Evolutionary conservation across 73 alveolate genomes (phyloP).

Genomic region (Paramecium primaurelia): DNA sequence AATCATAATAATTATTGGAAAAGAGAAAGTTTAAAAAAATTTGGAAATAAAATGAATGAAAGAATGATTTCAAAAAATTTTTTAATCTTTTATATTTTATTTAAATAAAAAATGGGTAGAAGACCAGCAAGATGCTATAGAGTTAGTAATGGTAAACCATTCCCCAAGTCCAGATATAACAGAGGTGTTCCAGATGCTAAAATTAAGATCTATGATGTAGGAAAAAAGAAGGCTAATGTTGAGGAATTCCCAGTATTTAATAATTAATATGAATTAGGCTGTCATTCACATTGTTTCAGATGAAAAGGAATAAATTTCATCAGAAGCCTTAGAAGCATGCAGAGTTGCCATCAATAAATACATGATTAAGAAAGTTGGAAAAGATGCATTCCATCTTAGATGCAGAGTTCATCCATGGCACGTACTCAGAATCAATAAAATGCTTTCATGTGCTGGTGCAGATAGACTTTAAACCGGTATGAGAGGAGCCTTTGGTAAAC

Average conservation of each 20-base stretch:
- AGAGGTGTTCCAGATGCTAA: slow-evolving; percentile 99
- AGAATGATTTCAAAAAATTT: background rate
- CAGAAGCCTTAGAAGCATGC: slow-evolving; percentile 99
- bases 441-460: slow-evolving; percentile 99
- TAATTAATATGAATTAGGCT: slow-evolving; percentile 39
- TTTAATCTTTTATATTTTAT: slow-evolving; percentile 30
- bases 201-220: slow-evolving; percentile 95
- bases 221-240: slow-evolving; percentile 86
- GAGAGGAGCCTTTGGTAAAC: slow-evolving; percentile 99
- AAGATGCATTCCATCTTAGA: slow-evolving; percentile 96
- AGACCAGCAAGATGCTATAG: slow-evolving; percentile 99
- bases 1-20: background rate
- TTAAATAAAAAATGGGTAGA: slow-evolving; percentile 76
- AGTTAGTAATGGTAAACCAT: slow-evolving; percentile 94
- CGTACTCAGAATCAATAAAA: slow-evolving; percentile 97
- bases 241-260: slow-evolving; percentile 86
- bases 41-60: background rate
- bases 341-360: slow-evolving; percentile 98
- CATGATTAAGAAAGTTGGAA: slow-evolving; percentile 87
- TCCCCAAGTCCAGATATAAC: slow-evolving; percentile 97
- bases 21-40: background rate
- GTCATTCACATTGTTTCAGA: slow-evolving; percentile 92
- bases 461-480: slow-evolving; percentile 98
- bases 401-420: slow-evolving; percentile 98
- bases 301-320: slow-evolving; percentile 95